Evolutionary conservation across 129 eudicot species (phyloP), one percentile per base, ranked within the genome.

Genomic region (Flaveria brownii): DNA sequence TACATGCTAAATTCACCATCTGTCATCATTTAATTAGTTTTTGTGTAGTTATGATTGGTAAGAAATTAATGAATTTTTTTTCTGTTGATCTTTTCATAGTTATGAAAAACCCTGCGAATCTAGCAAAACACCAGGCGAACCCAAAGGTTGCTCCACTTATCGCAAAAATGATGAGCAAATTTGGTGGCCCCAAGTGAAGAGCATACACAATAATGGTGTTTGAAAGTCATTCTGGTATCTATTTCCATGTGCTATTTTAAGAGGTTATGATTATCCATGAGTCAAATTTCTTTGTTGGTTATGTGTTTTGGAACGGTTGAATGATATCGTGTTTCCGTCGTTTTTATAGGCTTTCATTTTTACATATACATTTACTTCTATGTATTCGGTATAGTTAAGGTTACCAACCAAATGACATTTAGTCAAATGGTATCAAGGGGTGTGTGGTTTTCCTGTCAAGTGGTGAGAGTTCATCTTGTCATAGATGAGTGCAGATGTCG

Each of bases 61-160:
- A 18, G 9, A 2, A 6, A 30, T 2, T 61, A 49, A n/a, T 71
- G 46, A 71, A 22, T 1, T 13, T n/a, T 63, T 1, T 13, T n/a
- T 63, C 18, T 50, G 8, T 6, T 59, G 16, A 62, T 4, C n/a
- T 9, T 61, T 47, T 41, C 2, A 49, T 87, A 95, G 99, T 95
- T 79, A 91, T 95, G 99, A 91, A 95, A 82, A 88, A 95, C 76
- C 99, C 99, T 3, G 99, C 95, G 0, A 95, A 95, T 83, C 85
- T 95, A 64, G 92, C 96, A 46, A 91, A 95, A 87, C 97, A 95
- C 79, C 99, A 95, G 79, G 88, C 78, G 2, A 95, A 95, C 79
- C 99, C 99, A 2, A 95, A 91, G 89, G 97, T 95, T 76, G 99
- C 99, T 54, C 99, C 99, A 9, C 84, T 95, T 14, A 86, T 95